These are phyloP conservation scores for Scedosporium minutisporum DNA, from an alignment of 2,329 filamentous ascomycete species.

Conservation along the genomic window DNA sequence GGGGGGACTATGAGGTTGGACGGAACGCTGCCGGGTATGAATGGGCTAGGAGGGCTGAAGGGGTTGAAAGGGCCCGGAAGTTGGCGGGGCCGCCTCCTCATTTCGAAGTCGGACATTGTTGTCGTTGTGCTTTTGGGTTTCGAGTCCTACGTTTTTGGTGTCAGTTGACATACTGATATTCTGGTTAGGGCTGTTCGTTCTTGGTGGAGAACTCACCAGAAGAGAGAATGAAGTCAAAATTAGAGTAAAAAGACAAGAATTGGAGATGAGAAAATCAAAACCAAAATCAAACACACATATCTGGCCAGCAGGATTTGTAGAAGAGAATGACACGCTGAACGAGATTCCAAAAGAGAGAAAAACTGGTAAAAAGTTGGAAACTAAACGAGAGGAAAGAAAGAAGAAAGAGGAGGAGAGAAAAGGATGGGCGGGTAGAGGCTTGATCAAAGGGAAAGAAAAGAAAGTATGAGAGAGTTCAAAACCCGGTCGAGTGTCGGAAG, in stretches of 20 bases:
- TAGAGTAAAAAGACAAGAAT: background rate
- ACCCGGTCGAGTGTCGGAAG: conserved; percentile 1
- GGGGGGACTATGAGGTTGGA: background rate
- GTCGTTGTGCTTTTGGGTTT: background rate
- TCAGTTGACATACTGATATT: background rate
- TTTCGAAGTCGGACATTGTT: background rate
- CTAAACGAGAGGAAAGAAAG: background rate
- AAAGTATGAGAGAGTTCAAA: conserved; percentile 2
- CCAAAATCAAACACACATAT: conserved; percentile 1
- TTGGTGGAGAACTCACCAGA: background rate
- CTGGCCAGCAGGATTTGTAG: conserved; percentile 6
- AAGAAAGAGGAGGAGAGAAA: background rate
- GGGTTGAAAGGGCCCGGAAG: background rate
- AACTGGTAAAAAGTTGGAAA: background rate
- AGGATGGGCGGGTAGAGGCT: background rate
- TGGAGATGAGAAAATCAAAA: background rate
- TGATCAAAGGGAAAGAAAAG: background rate
- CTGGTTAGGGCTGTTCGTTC: background rate
- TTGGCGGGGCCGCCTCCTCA: background rate
- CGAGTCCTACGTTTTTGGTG: background rate
- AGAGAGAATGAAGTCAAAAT: background rate
- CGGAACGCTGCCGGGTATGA: background rate
- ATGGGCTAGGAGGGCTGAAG: background rate
- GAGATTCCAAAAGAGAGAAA: background rate
- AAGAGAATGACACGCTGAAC: conserved; percentile 5